Base-by-base conservation (phyloP, 768 basidiomycete species). In the Termitomyces sp. region DNA sequence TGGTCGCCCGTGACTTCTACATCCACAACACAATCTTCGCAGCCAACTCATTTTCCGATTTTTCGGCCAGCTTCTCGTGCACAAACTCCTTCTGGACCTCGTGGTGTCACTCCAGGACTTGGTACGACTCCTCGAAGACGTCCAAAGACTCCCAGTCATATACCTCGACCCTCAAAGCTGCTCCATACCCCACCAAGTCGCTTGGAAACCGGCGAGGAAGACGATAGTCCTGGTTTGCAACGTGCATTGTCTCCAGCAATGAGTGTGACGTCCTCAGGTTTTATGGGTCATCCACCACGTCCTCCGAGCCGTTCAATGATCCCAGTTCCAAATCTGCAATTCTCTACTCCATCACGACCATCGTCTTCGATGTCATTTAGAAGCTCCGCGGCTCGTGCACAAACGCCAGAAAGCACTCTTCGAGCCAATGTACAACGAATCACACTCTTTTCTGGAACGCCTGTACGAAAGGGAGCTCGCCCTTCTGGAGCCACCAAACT, bases 251-350 rank as follows among this genome's bases (percentile, higher is more conserved):
- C 90, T 1, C 85, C 88, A 6, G 75, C 85, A 20, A 66, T 74
- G 16, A 78, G 76, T 52, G 75, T 63, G 22, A 58, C 79, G 22
- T 80, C 82, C 1, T 75, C 66, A 49, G 73, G 62, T 32, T 73
- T 68, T 46, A 35, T 32, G 42, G 64, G 69, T 14, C 86, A 85
- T 65, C 83, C 83, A 30, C 80, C 84, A 12, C 80, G 90, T 35
- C 90, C 90, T 30, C 89, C 90, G 1, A 91, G 90, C 65, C 81
- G 88, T 54, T 93, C 92, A 6, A 87, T 83, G 83, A 91, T 93
- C 56, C 90, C 90, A 22, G 79, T 91, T 26, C 90, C 91, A 8
- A 85, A 80, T 61, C 75, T 92, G 3, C 86, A 88, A 55, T 72
- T 90, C 42, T 83, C 83, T 2, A 81, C 85, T 5, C 81, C 84